Base-by-base conservation (phyloP, 805 yeast genomes). In the Geotrichum ghanense region DNA sequence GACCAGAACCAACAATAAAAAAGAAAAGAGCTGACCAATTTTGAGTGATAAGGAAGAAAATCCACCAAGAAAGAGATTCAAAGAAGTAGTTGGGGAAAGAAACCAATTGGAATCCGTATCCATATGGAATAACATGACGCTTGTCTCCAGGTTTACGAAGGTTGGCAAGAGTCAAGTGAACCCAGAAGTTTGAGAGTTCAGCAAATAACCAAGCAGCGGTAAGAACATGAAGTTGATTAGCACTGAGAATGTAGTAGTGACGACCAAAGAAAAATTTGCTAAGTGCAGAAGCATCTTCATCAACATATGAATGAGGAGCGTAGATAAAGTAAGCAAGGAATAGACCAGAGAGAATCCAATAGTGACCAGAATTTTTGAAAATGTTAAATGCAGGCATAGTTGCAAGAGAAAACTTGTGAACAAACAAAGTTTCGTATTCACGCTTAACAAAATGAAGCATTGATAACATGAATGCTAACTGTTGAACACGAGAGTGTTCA, bases 11-110 rank as follows among this genome's bases (percentile, higher is more conserved):
- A 43, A 86, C 85, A 17, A 70, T 55, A 44, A 79, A 68, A 68
- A 92, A 92, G 20, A 85, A 57, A 60, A 79, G 72, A 25, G 90
- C 75, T 27, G 88, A 73, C 75, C 90, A 72, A 67, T 88, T 87
- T 51, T 87, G 81, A 55, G 78, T 80, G 59, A 87, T 69, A 22
- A 87, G 49, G 19, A 90, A 76, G 57, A 81, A 78, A 22, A 73
- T 64, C 1, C 81, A 60, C 95, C 96, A 92, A 1, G 80, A 71
- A 54, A 82, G 65, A 41, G 76, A 68, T 71, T 92, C 98, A 63
- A 88, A 90, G 55, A 87, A 82, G 65, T 92, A 92, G 69, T 92
- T 92, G 54, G 98, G 98, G 64, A 87, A 83, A n/a, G 92, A 79
- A 27, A 89, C 84, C 48, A 71, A 65, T 50, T 76, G 72, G 61